phyloP scores from a whole-genome alignment of 2,329 filamentous ascomycete genomes.

The Sarocladium brachiariae region DNA sequence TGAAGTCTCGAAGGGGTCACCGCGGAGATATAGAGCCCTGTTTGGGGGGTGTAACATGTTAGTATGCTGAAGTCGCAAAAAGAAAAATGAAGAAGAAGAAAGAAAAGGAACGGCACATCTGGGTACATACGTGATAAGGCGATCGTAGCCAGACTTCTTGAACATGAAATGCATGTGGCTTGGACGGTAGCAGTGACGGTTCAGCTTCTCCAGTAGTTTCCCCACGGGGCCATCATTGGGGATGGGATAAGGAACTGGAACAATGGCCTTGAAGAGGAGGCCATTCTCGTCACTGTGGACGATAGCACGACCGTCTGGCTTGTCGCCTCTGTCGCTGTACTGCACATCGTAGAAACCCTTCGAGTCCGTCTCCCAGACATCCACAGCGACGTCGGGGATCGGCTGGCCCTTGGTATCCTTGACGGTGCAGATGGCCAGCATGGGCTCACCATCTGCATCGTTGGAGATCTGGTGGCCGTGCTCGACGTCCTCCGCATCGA shows the following conservation, averaged over 20 bases:
- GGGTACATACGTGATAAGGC: conserved; percentile 67
- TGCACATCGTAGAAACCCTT: conserved; percentile 73
- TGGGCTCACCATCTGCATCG: conserved; percentile 57
- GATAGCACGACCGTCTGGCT: conserved; percentile 23
- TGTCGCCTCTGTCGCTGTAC: conserved; percentile 46
- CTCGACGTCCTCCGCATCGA: conserved; percentile 51
- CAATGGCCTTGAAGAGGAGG: conserved; percentile 71
- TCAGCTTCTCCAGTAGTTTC: conserved; percentile 55
- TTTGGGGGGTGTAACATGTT: background rate
- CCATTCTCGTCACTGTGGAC: conserved; percentile 22
- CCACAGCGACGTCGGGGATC: conserved; percentile 57
- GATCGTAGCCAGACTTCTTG: conserved; percentile 69
- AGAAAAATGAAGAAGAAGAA: no score
- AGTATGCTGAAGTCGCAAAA: no score
- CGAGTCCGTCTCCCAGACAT: conserved; percentile 75
- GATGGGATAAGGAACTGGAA: conserved; percentile 78
- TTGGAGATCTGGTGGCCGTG: conserved; percentile 54
- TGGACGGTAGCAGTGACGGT: conserved; percentile 66
- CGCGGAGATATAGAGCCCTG: conserved; percentile 69
- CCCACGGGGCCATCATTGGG: conserved; percentile 79
- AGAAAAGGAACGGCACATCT: no score
- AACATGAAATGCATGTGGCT: conserved; percentile 87
- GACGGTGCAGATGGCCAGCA: conserved; percentile 61
- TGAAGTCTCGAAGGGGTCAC: conserved; percentile 73
- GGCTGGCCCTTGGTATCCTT: conserved; percentile 55